Conservation (phyloP, 148 eudicot species). For the Rhododendron ovatum region DNA sequence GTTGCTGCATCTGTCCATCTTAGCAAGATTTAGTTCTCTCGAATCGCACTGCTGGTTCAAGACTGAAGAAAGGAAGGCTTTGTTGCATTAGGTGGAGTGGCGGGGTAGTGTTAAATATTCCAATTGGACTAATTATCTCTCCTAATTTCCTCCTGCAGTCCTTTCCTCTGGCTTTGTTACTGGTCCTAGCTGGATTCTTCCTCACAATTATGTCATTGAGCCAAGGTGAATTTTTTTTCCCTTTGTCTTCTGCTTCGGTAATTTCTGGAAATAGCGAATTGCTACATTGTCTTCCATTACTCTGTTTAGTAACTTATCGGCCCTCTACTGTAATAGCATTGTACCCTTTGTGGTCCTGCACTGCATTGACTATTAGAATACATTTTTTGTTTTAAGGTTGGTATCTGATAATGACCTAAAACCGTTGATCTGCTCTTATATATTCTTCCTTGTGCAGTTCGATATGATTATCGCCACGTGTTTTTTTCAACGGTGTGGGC, state of each 20-base stretch:
- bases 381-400: neutral
- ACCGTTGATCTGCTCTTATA: neutral
- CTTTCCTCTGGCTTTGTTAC: slow-evolving; percentile 60
- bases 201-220: slow-evolving; percentile 63
- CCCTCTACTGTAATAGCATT: neutral
- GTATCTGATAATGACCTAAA: neutral
- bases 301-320: neutral
- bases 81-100: neutral
- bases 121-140: neutral
- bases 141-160: slow-evolving; percentile 50
- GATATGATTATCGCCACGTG: slow-evolving; percentile 39
- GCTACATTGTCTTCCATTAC: neutral
- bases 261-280: neutral
- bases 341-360: no score
- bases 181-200: slow-evolving; percentile 52
- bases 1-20: neutral
- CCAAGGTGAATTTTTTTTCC: slow-evolving; percentile 44
- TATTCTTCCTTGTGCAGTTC: slow-evolving; percentile 37
- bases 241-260: neutral
- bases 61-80: neutral
- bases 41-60: neutral
- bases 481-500: slow-evolving; percentile 71
- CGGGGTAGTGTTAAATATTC: neutral
- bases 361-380: no score
- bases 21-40: neutral